Evolutionary conservation across 768 basidiomycete species (phyloP).

Genomic region (Russula virescens): DNA sequence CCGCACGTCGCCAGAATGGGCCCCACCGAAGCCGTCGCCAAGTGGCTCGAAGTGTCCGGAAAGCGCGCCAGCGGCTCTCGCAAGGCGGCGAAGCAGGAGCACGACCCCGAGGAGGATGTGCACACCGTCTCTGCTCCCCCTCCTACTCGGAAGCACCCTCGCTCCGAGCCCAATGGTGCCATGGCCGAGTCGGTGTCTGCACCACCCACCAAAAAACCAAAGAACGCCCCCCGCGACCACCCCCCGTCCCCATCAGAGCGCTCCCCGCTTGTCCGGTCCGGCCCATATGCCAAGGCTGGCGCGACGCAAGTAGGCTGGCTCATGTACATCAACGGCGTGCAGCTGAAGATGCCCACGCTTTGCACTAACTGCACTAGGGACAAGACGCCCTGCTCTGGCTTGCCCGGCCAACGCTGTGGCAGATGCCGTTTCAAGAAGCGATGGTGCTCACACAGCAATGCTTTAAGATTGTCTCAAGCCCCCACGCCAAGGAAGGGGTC

Average conservation of each 20-base stretch:
- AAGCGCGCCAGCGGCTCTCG: slow-evolving; percentile 2
- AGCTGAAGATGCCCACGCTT: slow-evolving; percentile 6
- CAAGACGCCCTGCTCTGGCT: slow-evolving; percentile 13
- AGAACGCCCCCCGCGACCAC: neutral
- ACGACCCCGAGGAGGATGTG: neutral
- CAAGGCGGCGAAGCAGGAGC: neutral
- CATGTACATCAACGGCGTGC: slow-evolving; percentile 11
- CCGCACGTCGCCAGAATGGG: slow-evolving; percentile 2
- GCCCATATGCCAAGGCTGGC: slow-evolving; percentile 14
- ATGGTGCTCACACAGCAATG: slow-evolving; percentile 3
- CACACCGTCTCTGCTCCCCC: neutral
- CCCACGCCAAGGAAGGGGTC: neutral
- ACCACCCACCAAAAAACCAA: slow-evolving; percentile 9
- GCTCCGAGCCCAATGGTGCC: neutral
- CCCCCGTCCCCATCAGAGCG: neutral
- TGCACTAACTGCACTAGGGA: slow-evolving; percentile 1
- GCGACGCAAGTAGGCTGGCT: slow-evolving; percentile 14
- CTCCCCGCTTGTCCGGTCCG: neutral
- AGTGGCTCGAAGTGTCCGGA: slow-evolving; percentile 15
- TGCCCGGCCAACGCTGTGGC: slow-evolving; percentile 18
- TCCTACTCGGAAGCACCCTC: neutral
- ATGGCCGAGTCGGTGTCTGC: slow-evolving; percentile 1
- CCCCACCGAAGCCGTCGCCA: slow-evolving; percentile 12
- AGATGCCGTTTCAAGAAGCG: slow-evolving; percentile 14
- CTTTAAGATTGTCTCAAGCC: neutral